Base-by-base conservation (phyloP, 805 yeast species). In the Saturnispora dispora region DNA sequence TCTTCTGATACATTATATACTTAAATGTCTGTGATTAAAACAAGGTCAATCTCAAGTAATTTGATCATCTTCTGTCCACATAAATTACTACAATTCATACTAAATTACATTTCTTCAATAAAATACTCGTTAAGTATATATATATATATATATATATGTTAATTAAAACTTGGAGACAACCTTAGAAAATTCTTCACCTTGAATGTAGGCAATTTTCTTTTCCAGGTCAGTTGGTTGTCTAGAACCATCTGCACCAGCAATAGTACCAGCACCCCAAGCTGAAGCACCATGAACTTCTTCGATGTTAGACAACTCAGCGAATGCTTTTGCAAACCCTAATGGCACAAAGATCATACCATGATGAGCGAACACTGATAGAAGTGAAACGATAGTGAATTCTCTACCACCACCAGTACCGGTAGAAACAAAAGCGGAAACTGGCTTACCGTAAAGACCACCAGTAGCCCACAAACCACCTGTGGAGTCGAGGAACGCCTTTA, bases 391-490 rank as follows among this genome's bases (percentile, higher is more conserved):
- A 20, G 95, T 84, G 48, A 74, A 65, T 71, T 88, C 96, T 68
- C 83, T 88, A 64, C 95, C 95, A 62, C 95, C 95, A 61, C 91
- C 90, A 51, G 88, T 72, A 63, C 89, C 88, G 37, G 89, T 82
- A 49, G 87, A 77, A 52, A 78, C 81, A 63, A 88, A 88, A 60
- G 82, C 63, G 61, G 86, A 88, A 39, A 80, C 88, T 54, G 79
- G 80, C 71, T 87, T 87, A 59, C 89, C 90, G 65, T 76, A 71
- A 56, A 85, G 72, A 30, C 81, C 78, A 63, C 93, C 91, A 17
- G 64, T 50, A 47, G 84, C 88, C 95, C 96, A 88, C 58, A 84
- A 72, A 39, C 81, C 82, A 64, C 93, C 93, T 41, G 90, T 82
- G 52, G 80, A 68, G 62, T 85, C 95, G 78, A 85, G 78, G 74